Evolutionary conservation across 2,329 filamentous ascomycete species (phyloP), one percentile per base, ranked within the genome.

Genomic region (Colletotrichum gloeosporioides): DNA sequence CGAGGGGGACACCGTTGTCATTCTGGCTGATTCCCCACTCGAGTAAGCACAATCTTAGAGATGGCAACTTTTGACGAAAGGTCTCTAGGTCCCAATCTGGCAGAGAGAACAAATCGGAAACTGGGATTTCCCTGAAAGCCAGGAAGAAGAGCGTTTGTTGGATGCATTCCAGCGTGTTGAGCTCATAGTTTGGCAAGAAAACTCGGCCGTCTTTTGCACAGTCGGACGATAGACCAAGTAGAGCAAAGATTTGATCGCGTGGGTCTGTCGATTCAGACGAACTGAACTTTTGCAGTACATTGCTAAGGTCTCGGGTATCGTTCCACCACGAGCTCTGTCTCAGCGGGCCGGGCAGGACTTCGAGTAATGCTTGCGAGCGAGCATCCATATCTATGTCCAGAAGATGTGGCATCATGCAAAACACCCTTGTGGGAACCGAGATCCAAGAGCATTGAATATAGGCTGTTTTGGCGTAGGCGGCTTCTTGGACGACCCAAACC

Each of bases 401-500:
- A 16, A 59, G n/a, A 6, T 22, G 10, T 4, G 69, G 18, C 61
- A 65, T 65, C 5, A 71, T 7, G 8, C 61, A 61, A 2, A 71
- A 71, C 2, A 31, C 7, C 22, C 69, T 59, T 16, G 61, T 34
- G 10, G 61, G 18, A 27, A 65, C 69, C 5, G 44, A 55, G 8
- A 8, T 15, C 61, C 61, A 65, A 3, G 59, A 63, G 15, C 69
- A 71, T 39, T 55, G 59, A 15, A 71, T 27, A 8, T 18, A 8
- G 8, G 69, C 69, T 7, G 15, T 27, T 15, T 29, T 27, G 8
- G 69, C 69, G 13, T 25, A 31, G 22, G 36, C 61, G 9, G 61
- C 70, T 31, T 73, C 70, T 25, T 73, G 70, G 31, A 73, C 53
- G 3, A 73, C 70, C 70, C 70, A 73, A 1, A 73, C 29, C 6